Percentiles rank a stretch among this genome's conserved stretches.
These are phyloP conservation scores for Aspergillus cristatus DNA, from an alignment of 495 filamentous ascomycete species.

Conservation along the genomic window DNA sequence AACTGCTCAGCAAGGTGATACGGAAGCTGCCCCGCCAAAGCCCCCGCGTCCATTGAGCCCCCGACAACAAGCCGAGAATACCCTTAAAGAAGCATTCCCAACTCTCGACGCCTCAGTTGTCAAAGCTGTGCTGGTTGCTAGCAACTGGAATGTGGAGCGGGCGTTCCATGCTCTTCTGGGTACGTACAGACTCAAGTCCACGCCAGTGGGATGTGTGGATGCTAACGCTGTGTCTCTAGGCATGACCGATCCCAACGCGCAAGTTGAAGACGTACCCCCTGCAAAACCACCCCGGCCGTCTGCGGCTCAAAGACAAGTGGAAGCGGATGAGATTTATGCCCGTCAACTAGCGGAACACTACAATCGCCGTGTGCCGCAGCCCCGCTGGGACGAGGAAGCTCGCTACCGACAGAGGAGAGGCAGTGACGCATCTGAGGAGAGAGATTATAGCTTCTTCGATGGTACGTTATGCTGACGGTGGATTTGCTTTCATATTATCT, in stretches of 20 bases:
- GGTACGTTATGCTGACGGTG: slow-evolving; percentile 29
- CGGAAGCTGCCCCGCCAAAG: slow-evolving; percentile 61
- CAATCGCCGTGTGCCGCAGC: slow-evolving; percentile 39
- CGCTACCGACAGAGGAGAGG: slow-evolving; percentile 22
- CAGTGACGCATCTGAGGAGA: slow-evolving; percentile 43
- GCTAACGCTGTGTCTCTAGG: slow-evolving; percentile 34
- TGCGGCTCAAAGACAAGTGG: slow-evolving; percentile 66
- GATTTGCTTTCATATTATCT: neutral
- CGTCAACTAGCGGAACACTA: slow-evolving; percentile 90
- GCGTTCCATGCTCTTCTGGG: slow-evolving; percentile 93
- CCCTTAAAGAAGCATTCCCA: slow-evolving; percentile 90
- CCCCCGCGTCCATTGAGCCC: slow-evolving; percentile 79
- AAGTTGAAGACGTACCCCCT: slow-evolving; percentile 55
- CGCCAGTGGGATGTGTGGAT: neutral
- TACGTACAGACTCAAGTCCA: slow-evolving; percentile 23
- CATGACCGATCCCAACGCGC: slow-evolving; percentile 88
- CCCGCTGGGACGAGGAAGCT: slow-evolving; percentile 37
- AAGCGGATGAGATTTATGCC: slow-evolving; percentile 88
- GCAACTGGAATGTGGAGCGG: slow-evolving; percentile 79
- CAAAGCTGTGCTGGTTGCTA: slow-evolving; percentile 80
- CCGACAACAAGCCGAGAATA: slow-evolving; percentile 74
- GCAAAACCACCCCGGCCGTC: slow-evolving; percentile 65
- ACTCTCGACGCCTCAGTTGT: slow-evolving; percentile 71
- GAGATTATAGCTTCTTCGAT: slow-evolving; percentile 84
- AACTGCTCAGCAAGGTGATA: slow-evolving; percentile 23